Evolutionary conservation across 371 early-diverging fungal species (phyloP).

Genomic region (Rhizopus arrhizus): DNA sequence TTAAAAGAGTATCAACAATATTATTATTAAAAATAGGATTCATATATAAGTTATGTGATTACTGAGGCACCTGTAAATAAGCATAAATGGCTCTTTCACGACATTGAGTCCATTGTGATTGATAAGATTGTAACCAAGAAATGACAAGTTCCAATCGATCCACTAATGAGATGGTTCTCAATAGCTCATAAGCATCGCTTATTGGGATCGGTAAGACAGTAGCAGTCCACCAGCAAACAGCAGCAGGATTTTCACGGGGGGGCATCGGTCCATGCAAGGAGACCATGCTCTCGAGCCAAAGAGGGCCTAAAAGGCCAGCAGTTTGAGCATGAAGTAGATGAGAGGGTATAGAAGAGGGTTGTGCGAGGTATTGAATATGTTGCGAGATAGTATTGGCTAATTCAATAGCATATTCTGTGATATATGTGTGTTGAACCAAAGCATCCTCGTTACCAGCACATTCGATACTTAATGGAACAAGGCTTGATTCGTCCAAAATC

Average conservation of each 20-base stretch:
- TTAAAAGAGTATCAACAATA: too few species aligned
- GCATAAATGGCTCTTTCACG: conserved; percentile 30
- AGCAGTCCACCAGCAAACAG: conserved; percentile 36
- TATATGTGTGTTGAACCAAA: neutral
- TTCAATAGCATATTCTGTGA: conserved; percentile 9
- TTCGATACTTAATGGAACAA: neutral
- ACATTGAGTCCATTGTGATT: conserved; percentile 30
- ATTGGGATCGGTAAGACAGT: conserved; percentile 15
- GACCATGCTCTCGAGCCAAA: conserved; percentile 27
- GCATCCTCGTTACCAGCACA: neutral
- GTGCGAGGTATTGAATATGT: conserved; percentile 19
- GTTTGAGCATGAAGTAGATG: conserved; percentile 23
- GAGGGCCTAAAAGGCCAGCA: conserved; percentile 27
- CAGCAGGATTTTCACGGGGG: conserved; percentile 15
- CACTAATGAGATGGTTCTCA: conserved; percentile 21
- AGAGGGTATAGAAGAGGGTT: conserved; percentile 2
- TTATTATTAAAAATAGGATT: too few species aligned
- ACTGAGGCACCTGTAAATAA: conserved; percentile 15
- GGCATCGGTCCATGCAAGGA: conserved; percentile 28
- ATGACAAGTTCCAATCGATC: conserved; percentile 28
- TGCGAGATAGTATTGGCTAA: conserved; percentile 22
- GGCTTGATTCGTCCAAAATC: conserved; percentile 16
- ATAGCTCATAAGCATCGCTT: conserved; percentile 16
- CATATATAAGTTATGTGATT: neutral
- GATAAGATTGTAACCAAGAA: conserved; percentile 25